Evolutionary conservation across 78 protist species (phyloP), one percentile per base, ranked within the genome.

Genomic region (Trichosphaerium sp.): DNA sequence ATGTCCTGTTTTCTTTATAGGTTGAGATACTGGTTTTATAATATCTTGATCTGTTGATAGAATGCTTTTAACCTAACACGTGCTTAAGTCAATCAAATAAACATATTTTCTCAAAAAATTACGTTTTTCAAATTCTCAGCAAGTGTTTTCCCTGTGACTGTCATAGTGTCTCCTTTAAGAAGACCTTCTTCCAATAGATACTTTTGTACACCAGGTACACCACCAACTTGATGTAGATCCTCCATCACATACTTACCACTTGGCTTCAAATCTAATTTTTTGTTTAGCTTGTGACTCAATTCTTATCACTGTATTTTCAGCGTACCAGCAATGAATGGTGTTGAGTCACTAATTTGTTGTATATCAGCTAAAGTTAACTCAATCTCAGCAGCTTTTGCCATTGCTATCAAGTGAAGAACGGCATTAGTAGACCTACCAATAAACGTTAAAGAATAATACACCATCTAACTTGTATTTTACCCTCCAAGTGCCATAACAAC

Each of bases 231-330:
- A 12, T 77, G 76, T 48, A 77, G 63, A 68, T 85, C 91, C 62
- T 80, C 84, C 86, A 85, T 85, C 58, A 85, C 84, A 61, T 71
- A 85, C 73, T 31, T 39, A 44, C 76, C 69, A 18, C 60, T 23
- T 34, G 83, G 85, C 75, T 85, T 85, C 35, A 85, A 65, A 51
- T 85, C n/a, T n/a, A n/a, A n/a, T n/a, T n/a, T n/a, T n/a, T n/a
- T n/a, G n/a, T n/a, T n/a, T n/a, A n/a, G n/a, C n/a, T n/a, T n/a
- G n/a, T n/a, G n/a, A n/a, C n/a, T n/a, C n/a, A n/a, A n/a, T n/a
- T n/a, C n/a, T n/a, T n/a, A n/a, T n/a, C n/a, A n/a, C n/a, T n/a
- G n/a, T n/a, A n/a, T n/a, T n/a, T n/a, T n/a, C n/a, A n/a, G n/a
- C n/a, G n/a, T n/a, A n/a, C n/a, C 73, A 1, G 83, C 85, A 18